Evolutionary conservation across 208 protist genomes (phyloP).

Genomic region (Vickermania ingenoplastis): DNA sequence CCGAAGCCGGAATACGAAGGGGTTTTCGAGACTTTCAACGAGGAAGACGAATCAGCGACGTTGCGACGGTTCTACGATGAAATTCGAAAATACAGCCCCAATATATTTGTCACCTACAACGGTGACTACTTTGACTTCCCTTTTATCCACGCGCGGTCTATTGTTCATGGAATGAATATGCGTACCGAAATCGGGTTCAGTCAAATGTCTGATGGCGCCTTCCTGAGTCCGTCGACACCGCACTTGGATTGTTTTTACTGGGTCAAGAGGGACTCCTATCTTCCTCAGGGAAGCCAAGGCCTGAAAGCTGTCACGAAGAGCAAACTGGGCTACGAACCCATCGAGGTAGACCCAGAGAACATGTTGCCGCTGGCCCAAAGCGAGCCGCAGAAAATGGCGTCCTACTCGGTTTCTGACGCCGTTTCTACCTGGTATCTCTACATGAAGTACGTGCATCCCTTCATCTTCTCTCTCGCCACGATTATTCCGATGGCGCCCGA

Average conservation of each 20-base stretch:
- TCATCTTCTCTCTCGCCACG: slow-evolving; percentile 99
- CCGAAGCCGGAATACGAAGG: slow-evolving; percentile 97
- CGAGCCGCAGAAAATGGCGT: slow-evolving; percentile 95
- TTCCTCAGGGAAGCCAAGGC: slow-evolving; percentile 96
- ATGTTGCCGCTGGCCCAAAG: slow-evolving; percentile 96
- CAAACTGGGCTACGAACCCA: slow-evolving; percentile 99
- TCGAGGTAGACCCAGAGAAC: slow-evolving; percentile 99
- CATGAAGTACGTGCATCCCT: slow-evolving; percentile 99
- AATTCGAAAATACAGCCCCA: slow-evolving; percentile 93
- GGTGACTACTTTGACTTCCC: slow-evolving; percentile 99
- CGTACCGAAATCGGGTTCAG: slow-evolving; percentile 82
- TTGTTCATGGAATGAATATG: slow-evolving; percentile 82
- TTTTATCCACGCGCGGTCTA: slow-evolving; percentile 95
- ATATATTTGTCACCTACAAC: slow-evolving; percentile 99
- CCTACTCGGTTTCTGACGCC: slow-evolving; percentile 99
- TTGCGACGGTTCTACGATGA: slow-evolving; percentile 95
- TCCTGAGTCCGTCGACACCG: slow-evolving; percentile 79
- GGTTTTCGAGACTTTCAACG: slow-evolving; percentile 97
- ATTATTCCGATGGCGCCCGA: slow-evolving; percentile 99
- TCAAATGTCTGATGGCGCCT: slow-evolving; percentile 87
- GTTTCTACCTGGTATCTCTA: slow-evolving; percentile 99
- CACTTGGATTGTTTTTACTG: slow-evolving; percentile 99
- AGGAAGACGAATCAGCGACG: slow-evolving; percentile 87
- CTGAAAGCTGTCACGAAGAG: slow-evolving; percentile 97
- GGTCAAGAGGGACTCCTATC: slow-evolving; percentile 99